Evolutionary conservation across 768 basidiomycete species (phyloP).

Genomic region (Lactifluus echinatus): DNA sequence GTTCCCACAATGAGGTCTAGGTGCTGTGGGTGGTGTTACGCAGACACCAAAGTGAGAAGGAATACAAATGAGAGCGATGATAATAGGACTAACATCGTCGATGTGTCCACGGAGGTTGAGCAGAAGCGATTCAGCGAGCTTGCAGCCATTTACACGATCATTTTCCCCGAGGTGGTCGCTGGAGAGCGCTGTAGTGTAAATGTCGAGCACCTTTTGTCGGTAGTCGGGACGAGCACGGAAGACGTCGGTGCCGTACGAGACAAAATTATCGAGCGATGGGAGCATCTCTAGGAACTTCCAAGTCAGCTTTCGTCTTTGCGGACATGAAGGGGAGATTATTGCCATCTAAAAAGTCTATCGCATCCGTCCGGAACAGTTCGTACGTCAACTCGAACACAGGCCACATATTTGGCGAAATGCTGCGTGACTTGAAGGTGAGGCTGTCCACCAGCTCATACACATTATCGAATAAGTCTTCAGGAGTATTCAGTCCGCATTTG

Average conservation of each 20-base stretch:
- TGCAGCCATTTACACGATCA: conserved; percentile 78
- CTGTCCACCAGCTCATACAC: conserved; percentile 81
- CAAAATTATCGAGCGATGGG: conserved; percentile 79
- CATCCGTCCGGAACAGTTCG: conserved; percentile 72
- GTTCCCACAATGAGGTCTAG: conserved; percentile 58
- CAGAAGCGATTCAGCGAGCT: conserved; percentile 73
- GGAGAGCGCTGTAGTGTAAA: conserved; percentile 68
- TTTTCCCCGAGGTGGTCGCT: conserved; percentile 70
- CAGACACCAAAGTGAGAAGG: not conserved
- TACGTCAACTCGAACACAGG: conserved; percentile 79
- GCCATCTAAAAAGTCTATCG: conserved; percentile 81
- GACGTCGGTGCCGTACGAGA: conserved; percentile 71
- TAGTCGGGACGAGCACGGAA: conserved; percentile 71
- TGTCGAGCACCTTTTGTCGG: conserved; percentile 71
- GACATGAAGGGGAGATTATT: not conserved
- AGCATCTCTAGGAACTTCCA: conserved; percentile 57
- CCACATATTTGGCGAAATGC: conserved; percentile 80
- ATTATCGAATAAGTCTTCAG: conserved; percentile 74
- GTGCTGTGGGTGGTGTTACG: conserved; percentile 35
- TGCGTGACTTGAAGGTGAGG: conserved; percentile 71
- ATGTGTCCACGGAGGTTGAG: conserved; percentile 70
- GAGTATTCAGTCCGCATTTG: not conserved
- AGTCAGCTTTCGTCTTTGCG: not conserved
- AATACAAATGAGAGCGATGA: not conserved
- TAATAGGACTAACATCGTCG: conserved; percentile 53